These are phyloP conservation scores for Sedum album DNA, from an alignment of 164 flowering plant genomes.

Conservation along the genomic window DNA sequence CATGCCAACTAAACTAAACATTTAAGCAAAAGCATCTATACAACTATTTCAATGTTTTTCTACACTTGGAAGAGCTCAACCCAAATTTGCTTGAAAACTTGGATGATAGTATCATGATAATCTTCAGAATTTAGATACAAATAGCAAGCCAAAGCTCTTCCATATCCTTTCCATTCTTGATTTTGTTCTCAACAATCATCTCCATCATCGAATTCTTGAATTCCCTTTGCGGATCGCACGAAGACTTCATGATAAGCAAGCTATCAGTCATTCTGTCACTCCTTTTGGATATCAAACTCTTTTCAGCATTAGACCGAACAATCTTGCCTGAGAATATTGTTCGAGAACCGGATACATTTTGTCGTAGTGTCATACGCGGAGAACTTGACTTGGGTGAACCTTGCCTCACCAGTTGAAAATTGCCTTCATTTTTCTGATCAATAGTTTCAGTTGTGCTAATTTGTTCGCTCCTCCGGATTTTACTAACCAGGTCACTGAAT, in stretches of 20 bases:
- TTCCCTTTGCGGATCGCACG: conserved; percentile 68
- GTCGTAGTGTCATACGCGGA: background rate
- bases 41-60: too few species aligned
- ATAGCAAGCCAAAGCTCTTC: conserved; percentile 58
- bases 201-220: conserved; percentile 70
- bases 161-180: conserved; percentile 46
- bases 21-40: too few species aligned
- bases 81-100: conserved; percentile 76
- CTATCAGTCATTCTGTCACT: background rate
- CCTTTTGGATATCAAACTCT: too few species aligned
- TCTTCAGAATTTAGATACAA: conserved; percentile 67
- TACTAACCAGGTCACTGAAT: background rate
- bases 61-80: conserved; percentile 11
- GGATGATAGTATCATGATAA: conserved; percentile 42
- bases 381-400: background rate
- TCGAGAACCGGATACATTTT: background rate
- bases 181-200: conserved; percentile 47
- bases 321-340: background rate
- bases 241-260: conserved; percentile 58
- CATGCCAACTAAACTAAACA: too few species aligned
- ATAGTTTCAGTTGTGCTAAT: background rate
- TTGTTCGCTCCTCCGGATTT: background rate
- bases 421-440: background rate
- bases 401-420: background rate
- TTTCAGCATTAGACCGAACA: background rate